Evolutionary conservation across 1,284 basidiomycete genomes (phyloP).

Genomic region (Pseudozyma sp.): DNA sequence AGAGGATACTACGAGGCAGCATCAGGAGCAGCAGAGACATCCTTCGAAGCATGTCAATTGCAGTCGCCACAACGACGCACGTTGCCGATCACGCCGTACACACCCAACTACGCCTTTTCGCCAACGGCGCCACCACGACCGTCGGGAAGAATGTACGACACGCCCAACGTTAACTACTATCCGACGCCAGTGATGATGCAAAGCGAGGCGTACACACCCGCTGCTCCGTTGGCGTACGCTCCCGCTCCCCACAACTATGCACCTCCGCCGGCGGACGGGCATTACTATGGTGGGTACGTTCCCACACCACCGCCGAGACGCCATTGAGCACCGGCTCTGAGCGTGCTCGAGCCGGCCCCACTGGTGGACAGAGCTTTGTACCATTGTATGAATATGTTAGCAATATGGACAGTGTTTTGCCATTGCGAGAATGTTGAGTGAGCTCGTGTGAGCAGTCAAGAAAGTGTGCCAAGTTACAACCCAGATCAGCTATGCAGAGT

Average conservation of each 20-base stretch:
- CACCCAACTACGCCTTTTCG: constrained; percentile 23
- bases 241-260: not conserved
- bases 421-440: too few relatives aligned
- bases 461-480: too few relatives aligned
- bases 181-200: constrained; percentile 28
- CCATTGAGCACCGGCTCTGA: not conserved
- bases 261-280: not conserved
- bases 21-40: constrained; percentile 1
- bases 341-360: too few relatives aligned
- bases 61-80: constrained; percentile 25
- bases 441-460: too few relatives aligned
- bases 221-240: not conserved
- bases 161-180: constrained; percentile 41
- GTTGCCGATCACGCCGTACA: constrained; percentile 24
- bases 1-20: not conserved
- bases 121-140: constrained; percentile 14
- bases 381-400: too few relatives aligned
- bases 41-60: constrained; percentile 23
- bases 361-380: not conserved
- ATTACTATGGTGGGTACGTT: constrained; percentile 7
- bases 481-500: too few relatives aligned
- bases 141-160: constrained; percentile 37
- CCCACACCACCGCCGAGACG: constrained; percentile 12
- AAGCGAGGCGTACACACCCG: constrained; percentile 1
- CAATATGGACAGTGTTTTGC: too few relatives aligned